Percentiles rank a stretch among this genome's conserved stretches.
Conservation (phyloP, 2,329 filamentous ascomycete genomes). For the Arthrinium puccinioides region DNA sequence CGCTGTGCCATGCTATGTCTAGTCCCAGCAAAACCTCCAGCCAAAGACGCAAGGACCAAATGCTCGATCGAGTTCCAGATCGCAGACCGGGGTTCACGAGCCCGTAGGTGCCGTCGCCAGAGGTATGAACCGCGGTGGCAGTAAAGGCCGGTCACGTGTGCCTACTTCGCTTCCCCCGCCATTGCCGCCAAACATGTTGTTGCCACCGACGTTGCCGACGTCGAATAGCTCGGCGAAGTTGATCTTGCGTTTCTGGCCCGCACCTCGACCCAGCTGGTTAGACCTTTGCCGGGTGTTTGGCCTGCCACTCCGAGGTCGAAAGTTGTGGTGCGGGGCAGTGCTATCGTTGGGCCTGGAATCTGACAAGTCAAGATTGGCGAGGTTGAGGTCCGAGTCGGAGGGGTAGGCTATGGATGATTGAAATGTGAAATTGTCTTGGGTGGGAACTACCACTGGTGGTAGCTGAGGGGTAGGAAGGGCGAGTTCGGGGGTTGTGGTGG, state of each 20-base stretch:
- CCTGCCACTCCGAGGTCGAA: conserved; percentile 15
- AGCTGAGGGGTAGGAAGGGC: conserved; percentile 8
- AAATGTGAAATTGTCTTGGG: conserved; percentile 61
- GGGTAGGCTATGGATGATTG: conserved; percentile 57
- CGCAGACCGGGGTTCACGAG: background rate
- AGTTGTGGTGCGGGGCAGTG: conserved; percentile 17
- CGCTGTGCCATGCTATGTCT: conserved; percentile 1
- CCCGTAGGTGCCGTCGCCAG: background rate
- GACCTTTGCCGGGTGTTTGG: conserved; percentile 16
- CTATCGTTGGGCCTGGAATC: conserved; percentile 37
- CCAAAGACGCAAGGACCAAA: background rate
- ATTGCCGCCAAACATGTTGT: conserved; percentile 47
- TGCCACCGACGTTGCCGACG: conserved; percentile 55
- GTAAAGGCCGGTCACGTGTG: conserved; percentile 29
- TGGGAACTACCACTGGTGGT: conserved; percentile 40
- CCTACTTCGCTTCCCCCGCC: conserved; percentile 41
- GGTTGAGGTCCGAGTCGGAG: conserved; percentile 48
- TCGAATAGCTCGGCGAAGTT: conserved; percentile 73
- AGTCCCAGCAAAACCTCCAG: background rate
- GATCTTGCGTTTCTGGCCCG: conserved; percentile 66
- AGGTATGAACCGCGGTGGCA: background rate
- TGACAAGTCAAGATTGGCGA: conserved; percentile 54
- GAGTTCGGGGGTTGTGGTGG: conserved; percentile 8
- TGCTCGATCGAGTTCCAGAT: background rate
- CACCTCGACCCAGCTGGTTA: conserved; percentile 50